Conservation (phyloP, 805 yeast genomes). For the Candida dendrica region DNA sequence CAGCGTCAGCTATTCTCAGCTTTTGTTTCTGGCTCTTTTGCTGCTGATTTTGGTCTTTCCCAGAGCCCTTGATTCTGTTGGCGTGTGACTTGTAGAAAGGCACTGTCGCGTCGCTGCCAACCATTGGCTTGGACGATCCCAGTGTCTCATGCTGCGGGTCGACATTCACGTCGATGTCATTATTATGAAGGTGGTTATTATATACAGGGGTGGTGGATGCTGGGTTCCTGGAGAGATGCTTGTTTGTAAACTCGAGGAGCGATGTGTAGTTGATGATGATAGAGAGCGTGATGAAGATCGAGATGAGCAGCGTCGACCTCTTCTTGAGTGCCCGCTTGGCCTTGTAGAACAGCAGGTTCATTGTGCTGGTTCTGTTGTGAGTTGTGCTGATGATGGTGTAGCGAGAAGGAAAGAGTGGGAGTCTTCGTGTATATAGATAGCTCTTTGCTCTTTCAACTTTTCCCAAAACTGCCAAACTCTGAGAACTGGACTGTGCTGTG, state of each 20-base stretch:
- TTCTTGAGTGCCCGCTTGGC: not conserved
- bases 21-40: not conserved
- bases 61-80: slow-evolving; percentile 2
- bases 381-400: no score
- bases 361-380: not conserved
- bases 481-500: no score
- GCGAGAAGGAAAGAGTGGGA: no score
- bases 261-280: not conserved
- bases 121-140: not conserved
- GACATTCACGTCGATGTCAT: slow-evolving; percentile 1
- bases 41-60: not conserved
- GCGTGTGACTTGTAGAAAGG: slow-evolving; percentile 19
- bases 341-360: not conserved
- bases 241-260: not conserved
- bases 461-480: no score
- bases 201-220: no score
- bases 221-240: no score
- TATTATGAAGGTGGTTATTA: not conserved
- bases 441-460: no score
- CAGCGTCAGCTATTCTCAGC: not conserved
- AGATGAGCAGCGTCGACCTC: not conserved
- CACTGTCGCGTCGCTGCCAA: slow-evolving; percentile 11
- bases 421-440: no score
- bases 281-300: not conserved
- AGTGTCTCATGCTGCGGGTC: slow-evolving; percentile 4